Evolutionary conservation across 1,284 basidiomycete genomes (phyloP), one percentile per base, ranked within the genome.

Genomic region (Austroboletus niveus): DNA sequence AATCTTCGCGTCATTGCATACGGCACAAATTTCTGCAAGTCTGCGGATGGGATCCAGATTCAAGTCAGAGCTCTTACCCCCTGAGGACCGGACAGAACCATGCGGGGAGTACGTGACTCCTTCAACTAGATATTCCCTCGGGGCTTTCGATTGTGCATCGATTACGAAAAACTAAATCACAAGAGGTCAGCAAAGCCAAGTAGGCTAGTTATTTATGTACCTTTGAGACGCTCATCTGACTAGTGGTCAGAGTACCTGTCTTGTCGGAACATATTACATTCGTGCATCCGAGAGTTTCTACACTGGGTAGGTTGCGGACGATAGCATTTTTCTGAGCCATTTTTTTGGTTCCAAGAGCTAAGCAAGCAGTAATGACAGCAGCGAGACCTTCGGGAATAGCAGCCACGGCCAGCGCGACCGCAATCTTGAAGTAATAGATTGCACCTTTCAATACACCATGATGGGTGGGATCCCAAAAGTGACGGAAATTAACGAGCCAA

Each of bases 271-370:
- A 98, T 60, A 98, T 97, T 46, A 97, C 93, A 66, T 95, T 96
- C 45, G 93, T 95, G 75, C 92, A 94, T 2, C 95, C 94, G 2
- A 98, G 77, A 29, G 95, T 97, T 75, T 98, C 95, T 11, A 98
- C 94, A 58, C 89, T 92, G n/a, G 94, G 94, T 56, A 98, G 75
- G 69, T 96, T 94, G 62, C 94, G 77, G 44, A 98, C 95, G 60
- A 98, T 98, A 6, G 94, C 95, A 56, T 96, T 96, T 73, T 94
- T 91, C 76, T 95, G 91, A 1, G 95, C 94, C 95, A 98, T 98
- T 70, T 95, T 95, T 75, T 95, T 94, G 12, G 94, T 96, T 17
- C 95, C 95, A 11, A 98, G 79, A 8, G 95, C 94, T 42, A 98
- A 75, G 69, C 93, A 96, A n/a, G 92, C 93, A 8, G 95, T 98